Evolutionary conservation across 148 eudicot species (phyloP).

Genomic region (Pharnaceum exiguum): DNA sequence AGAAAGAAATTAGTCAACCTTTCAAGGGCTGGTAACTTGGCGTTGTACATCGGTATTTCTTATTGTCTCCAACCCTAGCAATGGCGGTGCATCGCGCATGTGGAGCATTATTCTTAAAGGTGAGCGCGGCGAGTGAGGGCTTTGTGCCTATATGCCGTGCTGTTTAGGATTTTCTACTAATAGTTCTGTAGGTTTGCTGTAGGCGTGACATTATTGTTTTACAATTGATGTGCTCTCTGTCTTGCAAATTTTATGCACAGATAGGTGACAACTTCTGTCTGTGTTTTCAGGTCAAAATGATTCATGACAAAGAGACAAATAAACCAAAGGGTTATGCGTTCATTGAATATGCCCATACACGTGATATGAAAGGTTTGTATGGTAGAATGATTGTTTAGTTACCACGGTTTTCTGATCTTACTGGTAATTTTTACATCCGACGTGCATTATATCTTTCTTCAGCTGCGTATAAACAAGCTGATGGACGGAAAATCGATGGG

Average conservation of each 20-base stretch:
- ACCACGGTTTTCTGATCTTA: not conserved
- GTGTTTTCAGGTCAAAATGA: constrained; percentile 69
- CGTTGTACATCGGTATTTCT: constrained; percentile 46
- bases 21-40: constrained; percentile 57
- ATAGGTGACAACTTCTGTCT: constrained; percentile 5
- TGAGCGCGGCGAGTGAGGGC: constrained; percentile 99
- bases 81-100: constrained; percentile 72
- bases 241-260: constrained; percentile 13
- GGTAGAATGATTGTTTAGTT: not conserved
- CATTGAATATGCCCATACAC: constrained; percentile 83
- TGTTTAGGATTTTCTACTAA: constrained; percentile 47
- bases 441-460: constrained; percentile 12
- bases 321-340: constrained; percentile 97
- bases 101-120: constrained; percentile 78
- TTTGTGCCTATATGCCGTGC: constrained; percentile 95
- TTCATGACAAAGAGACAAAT: constrained; percentile 64
- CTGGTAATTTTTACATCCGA: not conserved
- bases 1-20: constrained; percentile 61
- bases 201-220: not conserved
- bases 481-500: constrained; percentile 93
- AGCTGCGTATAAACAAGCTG: constrained; percentile 99
- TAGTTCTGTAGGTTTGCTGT: constrained; percentile 14
- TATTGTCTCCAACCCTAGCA: constrained; percentile 65
- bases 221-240: constrained; percentile 8
- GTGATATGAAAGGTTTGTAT: constrained; percentile 95